A percentile compares a stretch with the other conserved stretches of the same genome.
phyloP scores from a whole-genome alignment of 73 alveolate genomes.

The Paramecium sonneborni region DNA sequence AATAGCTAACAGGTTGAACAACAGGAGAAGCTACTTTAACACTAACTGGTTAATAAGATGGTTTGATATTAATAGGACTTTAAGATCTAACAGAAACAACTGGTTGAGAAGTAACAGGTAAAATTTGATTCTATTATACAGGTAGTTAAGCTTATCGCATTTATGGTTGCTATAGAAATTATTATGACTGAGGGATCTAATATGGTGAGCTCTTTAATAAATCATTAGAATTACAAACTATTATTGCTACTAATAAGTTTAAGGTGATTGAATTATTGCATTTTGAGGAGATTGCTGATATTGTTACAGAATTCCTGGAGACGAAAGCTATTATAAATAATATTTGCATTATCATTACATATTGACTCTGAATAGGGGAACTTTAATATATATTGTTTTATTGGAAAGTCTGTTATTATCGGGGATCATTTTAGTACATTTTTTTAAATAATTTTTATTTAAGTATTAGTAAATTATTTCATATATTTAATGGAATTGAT shows the following conservation, averaged over 20 bases:
- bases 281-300: slow-evolving; percentile 1
- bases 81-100: neutral
- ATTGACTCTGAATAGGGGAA: neutral
- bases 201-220: neutral
- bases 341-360: neutral
- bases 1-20: neutral
- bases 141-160: neutral
- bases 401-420: neutral
- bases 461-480: neutral
- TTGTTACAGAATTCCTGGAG: neutral
- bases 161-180: neutral
- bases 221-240: neutral
- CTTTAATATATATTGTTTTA: neutral
- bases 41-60: neutral
- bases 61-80: neutral
- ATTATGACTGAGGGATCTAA: neutral
- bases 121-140: neutral
- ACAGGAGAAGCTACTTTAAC: neutral
- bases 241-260: neutral
- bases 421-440: neutral
- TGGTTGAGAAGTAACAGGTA: slow-evolving; percentile 12
- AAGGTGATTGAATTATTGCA: neutral
- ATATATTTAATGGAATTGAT: neutral
- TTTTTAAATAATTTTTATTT: slow-evolving; percentile 1
- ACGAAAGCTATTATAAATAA: neutral